phyloP scores from a whole-genome alignment of 176 grass and related monocot species.

The Aegilops tauschii region DNA sequence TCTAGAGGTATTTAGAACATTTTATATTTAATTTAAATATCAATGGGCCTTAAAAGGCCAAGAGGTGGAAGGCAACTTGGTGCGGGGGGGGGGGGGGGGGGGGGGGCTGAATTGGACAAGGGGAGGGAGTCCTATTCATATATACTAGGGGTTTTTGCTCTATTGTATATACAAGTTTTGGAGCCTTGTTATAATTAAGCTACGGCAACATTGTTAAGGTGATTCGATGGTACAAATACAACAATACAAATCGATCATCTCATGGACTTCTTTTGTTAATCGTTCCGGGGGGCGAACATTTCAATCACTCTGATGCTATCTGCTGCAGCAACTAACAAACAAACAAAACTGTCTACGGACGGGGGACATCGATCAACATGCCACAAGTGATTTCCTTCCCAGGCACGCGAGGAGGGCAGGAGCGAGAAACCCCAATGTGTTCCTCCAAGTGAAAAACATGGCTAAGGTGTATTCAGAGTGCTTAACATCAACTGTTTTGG shows the following conservation, averaged over 20 bases:
- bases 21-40: too few species aligned
- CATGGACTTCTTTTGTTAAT: conserved; percentile 24
- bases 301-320: conserved; percentile 18
- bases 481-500: conserved; percentile 15
- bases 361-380: conserved; percentile 12
- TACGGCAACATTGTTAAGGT: conserved; percentile 6
- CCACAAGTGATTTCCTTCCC: conserved; percentile 16
- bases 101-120: too few species aligned
- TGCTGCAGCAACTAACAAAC: conserved; percentile 1
- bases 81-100: too few species aligned
- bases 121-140: too few species aligned
- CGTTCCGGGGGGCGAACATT: neutral
- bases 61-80: too few species aligned
- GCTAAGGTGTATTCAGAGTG: neutral
- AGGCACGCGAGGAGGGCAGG: neutral
- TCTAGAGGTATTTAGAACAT: too few species aligned
- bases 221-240: neutral
- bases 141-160: too few species aligned
- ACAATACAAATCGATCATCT: neutral
- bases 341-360: conserved; percentile 20
- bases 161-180: too few species aligned
- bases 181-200: neutral
- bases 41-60: too few species aligned
- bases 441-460: neutral
- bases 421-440: conserved; percentile 1